These are phyloP conservation scores for Botrytis cinerea DNA, from an alignment of 2,329 filamentous ascomycete species.

Conservation along the genomic window DNA sequence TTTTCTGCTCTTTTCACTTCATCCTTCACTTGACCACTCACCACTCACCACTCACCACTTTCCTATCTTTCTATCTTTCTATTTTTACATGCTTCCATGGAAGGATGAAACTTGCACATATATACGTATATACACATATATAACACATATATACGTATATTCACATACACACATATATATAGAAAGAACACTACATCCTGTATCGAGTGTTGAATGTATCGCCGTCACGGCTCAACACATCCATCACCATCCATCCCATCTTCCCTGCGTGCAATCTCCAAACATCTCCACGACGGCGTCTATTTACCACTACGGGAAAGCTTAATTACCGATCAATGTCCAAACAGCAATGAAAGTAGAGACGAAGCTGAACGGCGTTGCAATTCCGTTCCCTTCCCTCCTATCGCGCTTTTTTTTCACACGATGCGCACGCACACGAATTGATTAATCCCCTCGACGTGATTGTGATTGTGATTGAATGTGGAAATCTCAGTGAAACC, in stretches of 20 bases:
- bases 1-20: neutral
- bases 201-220: neutral
- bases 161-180: neutral
- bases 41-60: too few species aligned
- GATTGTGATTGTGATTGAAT: neutral
- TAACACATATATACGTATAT: too few species aligned
- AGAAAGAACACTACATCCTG: neutral
- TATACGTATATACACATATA: too few species aligned
- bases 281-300: neutral
- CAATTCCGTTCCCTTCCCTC: neutral
- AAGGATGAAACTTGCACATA: neutral
- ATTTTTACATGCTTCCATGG: neutral
- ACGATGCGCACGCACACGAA: too few species aligned
- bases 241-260: neutral
- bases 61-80: neutral
- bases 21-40: neutral
- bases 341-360: neutral
- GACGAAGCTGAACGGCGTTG: neutral
- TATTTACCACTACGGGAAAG: neutral
- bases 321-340: neutral
- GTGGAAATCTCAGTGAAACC: neutral
- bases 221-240: neutral
- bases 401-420: neutral
- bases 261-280: neutral
- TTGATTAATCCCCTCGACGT: too few species aligned